A percentile compares a stretch with the other conserved stretches of the same genome.
These are phyloP conservation scores for Glaciozyma antarctica DNA, from an alignment of 768 basidiomycete species.

Conservation along the genomic window DNA sequence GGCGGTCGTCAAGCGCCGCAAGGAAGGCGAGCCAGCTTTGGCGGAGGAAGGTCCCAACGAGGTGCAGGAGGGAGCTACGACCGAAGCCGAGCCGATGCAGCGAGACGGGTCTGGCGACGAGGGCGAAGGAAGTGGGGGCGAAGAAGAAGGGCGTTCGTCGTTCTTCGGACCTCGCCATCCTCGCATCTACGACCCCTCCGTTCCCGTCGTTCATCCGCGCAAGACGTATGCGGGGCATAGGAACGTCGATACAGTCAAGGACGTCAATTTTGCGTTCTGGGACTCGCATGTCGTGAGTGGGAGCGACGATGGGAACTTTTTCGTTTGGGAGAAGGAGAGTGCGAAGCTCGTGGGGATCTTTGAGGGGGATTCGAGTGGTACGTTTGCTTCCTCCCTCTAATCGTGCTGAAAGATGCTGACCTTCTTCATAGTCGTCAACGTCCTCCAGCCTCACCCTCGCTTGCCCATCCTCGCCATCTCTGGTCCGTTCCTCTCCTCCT, in stretches of 20 bases:
- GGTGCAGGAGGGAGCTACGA: neutral
- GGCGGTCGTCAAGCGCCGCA: too few relatives aligned
- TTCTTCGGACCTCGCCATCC: neutral
- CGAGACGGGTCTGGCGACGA: neutral
- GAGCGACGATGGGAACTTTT: constrained; percentile 28
- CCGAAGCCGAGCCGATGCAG: neutral
- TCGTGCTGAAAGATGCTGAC: neutral
- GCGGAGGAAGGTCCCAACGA: neutral
- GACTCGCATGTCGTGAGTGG: constrained; percentile 22
- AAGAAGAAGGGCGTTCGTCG: neutral
- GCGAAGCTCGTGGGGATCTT: constrained; percentile 23
- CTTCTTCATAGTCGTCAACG: constrained; percentile 27
- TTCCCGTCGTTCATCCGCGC: constrained; percentile 27
- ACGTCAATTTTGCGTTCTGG: constrained; percentile 29
- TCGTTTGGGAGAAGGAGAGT: constrained; percentile 18
- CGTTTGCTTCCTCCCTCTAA: neutral
- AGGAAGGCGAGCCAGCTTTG: neutral
- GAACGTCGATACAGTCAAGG: constrained; percentile 34
- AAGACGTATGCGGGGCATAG: constrained; percentile 25
- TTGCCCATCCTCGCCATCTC: constrained; percentile 32
- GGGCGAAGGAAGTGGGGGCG: neutral
- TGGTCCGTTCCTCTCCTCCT: neutral
- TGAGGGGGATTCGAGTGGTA: constrained; percentile 24
- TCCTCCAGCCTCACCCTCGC: constrained; percentile 29
- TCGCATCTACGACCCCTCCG: neutral